Evolutionary conservation across 495 filamentous ascomycete genomes (phyloP).

Genomic region (Penicillium cataractarum): DNA sequence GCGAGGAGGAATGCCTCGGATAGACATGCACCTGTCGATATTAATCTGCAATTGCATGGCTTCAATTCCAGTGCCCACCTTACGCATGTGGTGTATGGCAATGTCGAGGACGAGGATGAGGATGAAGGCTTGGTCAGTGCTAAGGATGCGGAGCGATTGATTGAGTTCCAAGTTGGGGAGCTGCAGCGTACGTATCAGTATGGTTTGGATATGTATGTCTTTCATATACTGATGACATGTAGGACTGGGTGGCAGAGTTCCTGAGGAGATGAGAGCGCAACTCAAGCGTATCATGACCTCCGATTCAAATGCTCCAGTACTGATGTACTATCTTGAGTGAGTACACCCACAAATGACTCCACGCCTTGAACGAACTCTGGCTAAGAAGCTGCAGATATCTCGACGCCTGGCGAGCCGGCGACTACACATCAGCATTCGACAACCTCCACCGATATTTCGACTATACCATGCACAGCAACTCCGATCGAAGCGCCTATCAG

Average conservation of each 20-base stretch:
- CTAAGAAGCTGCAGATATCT: slow-evolving; percentile 62
- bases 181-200: slow-evolving; percentile 69
- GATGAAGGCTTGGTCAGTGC: slow-evolving; percentile 60
- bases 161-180: slow-evolving; percentile 86
- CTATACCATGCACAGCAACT: slow-evolving; percentile 83
- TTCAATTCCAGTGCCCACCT: slow-evolving; percentile 48
- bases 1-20: slow-evolving; percentile 65
- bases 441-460: slow-evolving; percentile 95
- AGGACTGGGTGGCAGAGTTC: slow-evolving; percentile 71
- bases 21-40: slow-evolving; percentile 68
- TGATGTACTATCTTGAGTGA: slow-evolving; percentile 78
- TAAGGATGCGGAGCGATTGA: slow-evolving; percentile 79
- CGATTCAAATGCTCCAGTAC: slow-evolving; percentile 66
- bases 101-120: slow-evolving; percentile 53
- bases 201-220: neutral
- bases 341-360: slow-evolving; percentile 14
- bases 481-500: slow-evolving; percentile 87
- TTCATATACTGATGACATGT: neutral
- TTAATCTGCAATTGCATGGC: slow-evolving; percentile 54
- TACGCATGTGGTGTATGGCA: slow-evolving; percentile 64
- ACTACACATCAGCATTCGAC: slow-evolving; percentile 88
- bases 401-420: slow-evolving; percentile 88
- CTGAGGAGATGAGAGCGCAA: slow-evolving; percentile 65
- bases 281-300: slow-evolving; percentile 68
- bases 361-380: neutral